phyloP scores from a whole-genome alignment of 2,329 filamentous ascomycete genomes.

The Talaromyces pinophilus region DNA sequence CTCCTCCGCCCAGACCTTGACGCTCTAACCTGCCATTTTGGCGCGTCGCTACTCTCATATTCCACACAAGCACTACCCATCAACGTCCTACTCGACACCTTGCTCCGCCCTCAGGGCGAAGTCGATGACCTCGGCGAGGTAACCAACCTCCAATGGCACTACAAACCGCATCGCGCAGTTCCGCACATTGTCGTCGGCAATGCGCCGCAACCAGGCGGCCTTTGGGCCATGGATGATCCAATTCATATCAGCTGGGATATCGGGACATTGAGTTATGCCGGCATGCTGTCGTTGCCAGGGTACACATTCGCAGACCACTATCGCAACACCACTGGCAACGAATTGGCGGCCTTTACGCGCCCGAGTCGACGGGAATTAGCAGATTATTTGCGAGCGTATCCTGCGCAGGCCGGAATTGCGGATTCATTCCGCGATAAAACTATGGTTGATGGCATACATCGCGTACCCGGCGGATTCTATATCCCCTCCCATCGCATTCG shows the following conservation, averaged over 20 bases:
- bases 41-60: slow-evolving; percentile 59
- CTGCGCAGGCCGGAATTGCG: slow-evolving; percentile 54
- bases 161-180: slow-evolving; percentile 53
- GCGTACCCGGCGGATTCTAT: slow-evolving; percentile 53
- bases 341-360: slow-evolving; percentile 55
- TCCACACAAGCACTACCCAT: slow-evolving; percentile 62
- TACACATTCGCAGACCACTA: slow-evolving; percentile 60
- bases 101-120: slow-evolving; percentile 61
- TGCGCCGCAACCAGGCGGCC: slow-evolving; percentile 55
- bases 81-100: slow-evolving; percentile 61
- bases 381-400: slow-evolving; percentile 58
- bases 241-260: slow-evolving; percentile 57
- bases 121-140: slow-evolving; percentile 54
- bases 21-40: slow-evolving; percentile 59
- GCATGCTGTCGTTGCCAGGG: slow-evolving; percentile 61
- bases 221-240: slow-evolving; percentile 61
- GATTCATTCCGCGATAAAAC: slow-evolving; percentile 49
- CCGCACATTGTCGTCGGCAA: slow-evolving; percentile 58
- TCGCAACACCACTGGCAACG: slow-evolving; percentile 41
- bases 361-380: slow-evolving; percentile 58
- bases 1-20: slow-evolving; percentile 52
- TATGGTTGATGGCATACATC: slow-evolving; percentile 47
- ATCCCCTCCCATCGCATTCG: slow-evolving; percentile 54
- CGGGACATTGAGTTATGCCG: slow-evolving; percentile 62
- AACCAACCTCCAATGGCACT: slow-evolving; percentile 58